Evolutionary conservation across 768 basidiomycete species (phyloP).

Genomic region (Tulasnella sp.): DNA sequence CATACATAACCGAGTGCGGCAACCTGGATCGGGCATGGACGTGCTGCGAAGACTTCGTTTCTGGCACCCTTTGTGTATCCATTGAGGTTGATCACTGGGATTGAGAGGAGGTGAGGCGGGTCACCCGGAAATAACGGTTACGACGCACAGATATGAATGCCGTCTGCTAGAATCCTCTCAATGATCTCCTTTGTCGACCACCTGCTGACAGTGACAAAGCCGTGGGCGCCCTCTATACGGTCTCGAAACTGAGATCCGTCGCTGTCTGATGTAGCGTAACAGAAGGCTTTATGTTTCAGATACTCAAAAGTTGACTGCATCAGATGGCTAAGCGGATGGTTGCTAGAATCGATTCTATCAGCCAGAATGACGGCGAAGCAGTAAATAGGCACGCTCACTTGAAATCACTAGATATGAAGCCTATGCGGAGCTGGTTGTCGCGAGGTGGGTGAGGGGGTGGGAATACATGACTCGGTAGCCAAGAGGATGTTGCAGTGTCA

Average conservation of each 20-base stretch:
- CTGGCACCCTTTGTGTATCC: slow-evolving; percentile 44
- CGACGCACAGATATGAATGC: slow-evolving; percentile 37
- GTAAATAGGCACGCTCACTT: slow-evolving; percentile 28
- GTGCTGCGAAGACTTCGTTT: slow-evolving; percentile 42
- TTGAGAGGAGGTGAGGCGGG: background rate
- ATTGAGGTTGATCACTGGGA: slow-evolving; percentile 34
- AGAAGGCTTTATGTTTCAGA: slow-evolving; percentile 34
- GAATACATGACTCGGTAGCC: slow-evolving; percentile 32
- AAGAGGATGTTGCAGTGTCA: slow-evolving; percentile 32
- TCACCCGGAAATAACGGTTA: background rate
- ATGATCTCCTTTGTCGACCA: slow-evolving; percentile 31
- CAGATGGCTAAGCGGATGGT: slow-evolving; percentile 42
- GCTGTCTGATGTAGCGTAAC: slow-evolving; percentile 40
- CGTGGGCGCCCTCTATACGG: slow-evolving; percentile 32
- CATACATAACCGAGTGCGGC: slow-evolving; percentile 43
- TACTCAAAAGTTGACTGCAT: slow-evolving; percentile 41
- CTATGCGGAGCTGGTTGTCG: slow-evolving; percentile 31
- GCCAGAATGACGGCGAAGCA: background rate
- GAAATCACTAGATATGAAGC: slow-evolving; percentile 40
- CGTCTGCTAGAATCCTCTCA: slow-evolving; percentile 32
- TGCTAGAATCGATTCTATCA: slow-evolving; percentile 25
- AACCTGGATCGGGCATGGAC: slow-evolving; percentile 39
- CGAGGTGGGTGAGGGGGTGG: slow-evolving; percentile 32
- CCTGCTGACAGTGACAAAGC: slow-evolving; percentile 35
- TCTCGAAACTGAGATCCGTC: slow-evolving; percentile 36